Base-by-base conservation (phyloP, 2,329 filamentous ascomycete genomes). In the Penicillium polonicum region DNA sequence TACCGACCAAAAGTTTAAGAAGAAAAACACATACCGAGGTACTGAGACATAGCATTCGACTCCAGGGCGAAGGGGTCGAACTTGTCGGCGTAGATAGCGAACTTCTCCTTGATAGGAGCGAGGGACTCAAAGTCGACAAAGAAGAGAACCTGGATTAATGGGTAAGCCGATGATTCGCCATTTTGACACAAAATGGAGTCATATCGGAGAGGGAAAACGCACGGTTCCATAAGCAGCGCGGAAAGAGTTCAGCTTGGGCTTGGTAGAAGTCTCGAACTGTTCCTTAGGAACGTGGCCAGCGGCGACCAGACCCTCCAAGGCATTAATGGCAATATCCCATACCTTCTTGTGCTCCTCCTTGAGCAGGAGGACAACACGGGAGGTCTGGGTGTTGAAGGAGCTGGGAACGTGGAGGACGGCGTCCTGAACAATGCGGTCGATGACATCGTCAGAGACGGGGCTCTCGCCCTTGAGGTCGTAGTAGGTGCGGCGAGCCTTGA, bases 371-470 rank as follows among this genome's bases (percentile, higher is more conserved):
- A 95, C 83, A 57, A 88, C 79, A 60, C 92, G 88, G 67, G 89
- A 88, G 66, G 85, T 86, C 81, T 96, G 92, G 45, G 85, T 88
- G 85, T 96, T 96, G 87, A 95, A 96, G 65, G 87, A 87, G 52
- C 84, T 88, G 50, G 92, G 92, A 1, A 87, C 82, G 73, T 91
- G 82, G 55, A 85, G 81, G 64, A 93, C 78, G 45, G 85, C 79
- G 45, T 68, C 62, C 41, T 64, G 50, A 19, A 73, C 66, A 45
- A 74, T 68, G 23, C 60, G 36, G 58, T 73, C 64, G 51, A 74
- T 72, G 54, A 63, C 64, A 41, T 66, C 66, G 54, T 74, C 71
- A 23, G 71, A 66, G 60, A 73, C 67, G 42, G 71, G 68, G 60
- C 67, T 70, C 60, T 72, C 70, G 17, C 52, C 62, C 59, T 72